These are phyloP conservation scores for Trifolium fragiferum DNA, from an alignment of 306 rosid genomes.

Conservation along the genomic window DNA sequence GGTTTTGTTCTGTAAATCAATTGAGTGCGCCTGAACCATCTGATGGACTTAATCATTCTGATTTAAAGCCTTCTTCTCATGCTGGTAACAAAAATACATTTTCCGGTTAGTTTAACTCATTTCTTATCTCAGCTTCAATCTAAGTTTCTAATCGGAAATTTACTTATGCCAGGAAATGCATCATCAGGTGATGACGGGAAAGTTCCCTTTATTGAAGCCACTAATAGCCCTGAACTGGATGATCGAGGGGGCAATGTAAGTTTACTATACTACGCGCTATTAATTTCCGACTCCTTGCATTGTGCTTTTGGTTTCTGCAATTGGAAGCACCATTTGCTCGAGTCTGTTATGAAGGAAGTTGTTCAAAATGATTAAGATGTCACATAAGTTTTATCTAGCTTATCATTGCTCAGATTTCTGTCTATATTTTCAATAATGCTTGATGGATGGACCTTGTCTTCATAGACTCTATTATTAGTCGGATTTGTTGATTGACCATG, in stretches of 20 bases:
- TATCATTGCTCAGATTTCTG: background rate
- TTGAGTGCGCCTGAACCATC: constrained; percentile 43
- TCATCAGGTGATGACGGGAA: constrained; percentile 43
- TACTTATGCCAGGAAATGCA: constrained; percentile 47
- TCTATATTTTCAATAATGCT: background rate
- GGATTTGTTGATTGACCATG: background rate
- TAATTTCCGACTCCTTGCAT: constrained; percentile 11
- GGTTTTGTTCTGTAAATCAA: constrained; percentile 46
- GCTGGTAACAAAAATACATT: constrained; percentile 37
- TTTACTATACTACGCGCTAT: constrained; percentile 20
- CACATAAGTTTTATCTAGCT: constrained; percentile 2
- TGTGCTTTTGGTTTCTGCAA: constrained; percentile 26
- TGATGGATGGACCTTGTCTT: constrained; percentile 6
- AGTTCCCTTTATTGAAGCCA: constrained; percentile 40
- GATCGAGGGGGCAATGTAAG: constrained; percentile 53
- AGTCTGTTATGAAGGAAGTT: constrained; percentile 13
- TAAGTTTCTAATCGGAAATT: constrained; percentile 43
- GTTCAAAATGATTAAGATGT: no score
- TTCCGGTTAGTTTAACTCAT: constrained; percentile 42
- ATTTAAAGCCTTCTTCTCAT: constrained; percentile 44
- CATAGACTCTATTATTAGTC: constrained; percentile 8
- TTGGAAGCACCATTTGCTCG: no score
- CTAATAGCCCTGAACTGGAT: constrained; percentile 34
- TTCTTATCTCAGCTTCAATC: constrained; percentile 45
- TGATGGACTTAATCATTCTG: constrained; percentile 34